Conservation (phyloP, 768 basidiomycete genomes). For the Rhizopogon sp. region DNA sequence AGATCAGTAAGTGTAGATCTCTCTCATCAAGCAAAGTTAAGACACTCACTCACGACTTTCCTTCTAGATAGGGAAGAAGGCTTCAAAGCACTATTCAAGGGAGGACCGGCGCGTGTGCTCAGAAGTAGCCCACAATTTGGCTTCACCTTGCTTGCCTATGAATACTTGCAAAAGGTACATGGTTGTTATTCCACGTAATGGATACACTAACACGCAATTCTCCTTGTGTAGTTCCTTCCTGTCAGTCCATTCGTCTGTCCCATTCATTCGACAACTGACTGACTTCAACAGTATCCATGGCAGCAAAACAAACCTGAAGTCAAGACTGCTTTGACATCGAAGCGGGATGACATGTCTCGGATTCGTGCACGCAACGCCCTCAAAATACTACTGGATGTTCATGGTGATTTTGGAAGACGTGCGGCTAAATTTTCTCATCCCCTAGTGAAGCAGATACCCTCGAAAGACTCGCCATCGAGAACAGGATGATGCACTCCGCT, state of each 20-base stretch:
- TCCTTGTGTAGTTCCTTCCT: conserved; percentile 24
- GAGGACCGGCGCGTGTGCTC: conserved; percentile 81
- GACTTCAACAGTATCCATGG: conserved; percentile 69
- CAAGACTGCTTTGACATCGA: conserved; percentile 63
- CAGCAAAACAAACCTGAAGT: conserved; percentile 60
- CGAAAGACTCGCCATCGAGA: conserved; percentile 10
- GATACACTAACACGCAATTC: not conserved
- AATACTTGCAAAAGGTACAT: conserved; percentile 61
- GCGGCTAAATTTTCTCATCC: conserved; percentile 33
- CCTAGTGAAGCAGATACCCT: conserved; percentile 7
- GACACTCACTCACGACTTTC: conserved; percentile 7
- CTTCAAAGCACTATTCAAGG: conserved; percentile 86
- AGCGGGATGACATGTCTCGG: conserved; percentile 79
- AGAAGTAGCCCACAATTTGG: conserved; percentile 94
- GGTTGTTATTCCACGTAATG: conserved; percentile 7
- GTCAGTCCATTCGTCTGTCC: conserved; percentile 16
- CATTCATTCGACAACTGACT: not conserved
- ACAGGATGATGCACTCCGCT: conserved; percentile 11
- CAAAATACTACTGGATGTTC: conserved; percentile 84
- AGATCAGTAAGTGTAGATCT: conserved; percentile 63
- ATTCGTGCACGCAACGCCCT: conserved; percentile 93
- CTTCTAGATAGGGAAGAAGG: conserved; percentile 79
- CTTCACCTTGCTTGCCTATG: conserved; percentile 82
- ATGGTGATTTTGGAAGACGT: conserved; percentile 79
- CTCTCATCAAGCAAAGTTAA: not conserved